Evolutionary conservation across 805 yeast species (phyloP), one percentile per base, ranked within the genome.

Genomic region (Cyberlindnera petersonii): DNA sequence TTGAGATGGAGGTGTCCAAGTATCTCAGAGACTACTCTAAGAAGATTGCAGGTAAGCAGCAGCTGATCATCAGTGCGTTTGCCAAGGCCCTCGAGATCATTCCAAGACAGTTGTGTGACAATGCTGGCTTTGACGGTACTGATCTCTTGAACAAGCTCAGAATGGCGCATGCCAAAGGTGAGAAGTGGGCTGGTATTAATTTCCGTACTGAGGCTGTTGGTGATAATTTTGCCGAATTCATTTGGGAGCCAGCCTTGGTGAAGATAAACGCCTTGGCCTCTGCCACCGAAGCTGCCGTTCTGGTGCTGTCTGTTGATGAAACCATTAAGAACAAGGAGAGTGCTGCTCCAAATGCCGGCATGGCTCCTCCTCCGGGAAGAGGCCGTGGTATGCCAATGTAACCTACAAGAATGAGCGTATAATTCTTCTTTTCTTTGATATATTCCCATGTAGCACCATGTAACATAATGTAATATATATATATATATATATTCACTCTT

Each of bases 101-200:
- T 54, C 99, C 99, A 50, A 82, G 98, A 61, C 98, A 93, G 61
- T 72, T 93, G 48, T 91, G 98, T 69, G 98, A 93, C 60, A 93
- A 93, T 62, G 98, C 96, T n/a, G 99, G 99, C 5, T 81, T 93
- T 50, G 99, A 93, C 60, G 94, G 95, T 16, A 86, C 95, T n/a
- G 98, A 93, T 60, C 68, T 93, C 44, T 76, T 93, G 53, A 93
- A 93, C 63, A 77, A 83, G 57, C 71, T 93, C 57, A 79, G 99
- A 65, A 84, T 93, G 75, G 82, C 86, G 15, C 99, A 93, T 57
- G 93, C 95, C 38, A 85, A 85, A 60, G 96, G 95, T 46, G 95
- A 91, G 55, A 72, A 66, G 31, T 86, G 96, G 93, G 81, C 71
- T 47, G 99, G 99, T 50, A 79, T 93, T 44, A 96, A 93, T 65